Percentiles rank a stretch among this genome's conserved stretches.
These are phyloP conservation scores for Platanthera zijinensis DNA, from an alignment of 106 monocot species.

Conservation along the genomic window DNA sequence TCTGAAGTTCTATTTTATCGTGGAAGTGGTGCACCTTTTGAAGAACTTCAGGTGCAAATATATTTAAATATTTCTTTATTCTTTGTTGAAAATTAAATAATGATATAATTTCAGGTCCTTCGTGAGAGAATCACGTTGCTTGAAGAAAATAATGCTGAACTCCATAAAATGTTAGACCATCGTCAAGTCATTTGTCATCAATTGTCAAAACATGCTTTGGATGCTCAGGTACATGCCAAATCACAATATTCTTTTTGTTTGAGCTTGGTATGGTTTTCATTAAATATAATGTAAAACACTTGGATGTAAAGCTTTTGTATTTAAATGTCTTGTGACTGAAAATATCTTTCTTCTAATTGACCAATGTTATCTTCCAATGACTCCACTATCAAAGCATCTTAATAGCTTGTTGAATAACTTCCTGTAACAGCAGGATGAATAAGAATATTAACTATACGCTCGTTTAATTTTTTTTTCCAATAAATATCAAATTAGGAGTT, in stretches of 20 bases:
- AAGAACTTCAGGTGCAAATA: constrained; percentile 66
- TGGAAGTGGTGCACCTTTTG: constrained; percentile 48
- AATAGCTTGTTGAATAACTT: not conserved
- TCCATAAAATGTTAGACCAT: constrained; percentile 54
- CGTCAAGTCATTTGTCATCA: constrained; percentile 42
- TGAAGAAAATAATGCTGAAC: constrained; percentile 62
- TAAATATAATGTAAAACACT: not conserved
- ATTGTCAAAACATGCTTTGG: constrained; percentile 42
- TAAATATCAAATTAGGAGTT: not conserved
- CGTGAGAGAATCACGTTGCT: constrained; percentile 60
- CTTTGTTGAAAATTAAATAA: not conserved
- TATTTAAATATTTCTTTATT: not conserved
- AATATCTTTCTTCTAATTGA: not conserved
- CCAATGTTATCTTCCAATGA: not conserved
- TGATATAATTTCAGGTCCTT: constrained; percentile 38
- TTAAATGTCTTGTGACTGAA: not conserved
- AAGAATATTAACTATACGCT: not conserved
- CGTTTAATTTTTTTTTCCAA: not conserved
- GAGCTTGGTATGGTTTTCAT: not conserved
- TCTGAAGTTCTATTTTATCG: constrained; percentile 74
- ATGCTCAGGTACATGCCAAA: constrained; percentile 50
- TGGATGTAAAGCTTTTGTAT: not conserved
- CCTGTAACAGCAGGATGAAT: not conserved
- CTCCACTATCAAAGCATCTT: not conserved
- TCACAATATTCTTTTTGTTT: not conserved